Evolutionary conservation across 2,329 filamentous ascomycete genomes (phyloP).

Genomic region (Colletotrichum cereale): DNA sequence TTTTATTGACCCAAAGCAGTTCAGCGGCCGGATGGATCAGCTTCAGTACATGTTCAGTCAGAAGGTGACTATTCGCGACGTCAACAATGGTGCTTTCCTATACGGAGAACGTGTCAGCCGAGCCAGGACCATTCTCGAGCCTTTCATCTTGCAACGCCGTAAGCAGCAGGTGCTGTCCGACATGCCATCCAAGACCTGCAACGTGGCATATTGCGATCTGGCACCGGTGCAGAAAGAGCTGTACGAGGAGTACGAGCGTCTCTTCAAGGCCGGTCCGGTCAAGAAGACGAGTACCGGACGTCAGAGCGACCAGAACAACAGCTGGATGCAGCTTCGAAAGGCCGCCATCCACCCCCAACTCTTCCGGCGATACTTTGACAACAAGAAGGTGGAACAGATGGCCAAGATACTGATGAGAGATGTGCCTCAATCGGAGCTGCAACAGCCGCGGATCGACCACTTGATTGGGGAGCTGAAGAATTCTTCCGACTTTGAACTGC

Average conservation of each 20-base stretch:
- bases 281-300: conserved; percentile 61
- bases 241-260: conserved; percentile 75
- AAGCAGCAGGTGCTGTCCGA: conserved; percentile 92
- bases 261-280: conserved; percentile 74
- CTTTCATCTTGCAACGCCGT: conserved; percentile 93
- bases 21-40: conserved; percentile 80
- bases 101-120: conserved; percentile 88
- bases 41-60: conserved; percentile 92
- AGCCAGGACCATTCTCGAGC: conserved; percentile 91
- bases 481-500: conserved; percentile 75
- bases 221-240: conserved; percentile 78
- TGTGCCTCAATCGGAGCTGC: conserved; percentile 67
- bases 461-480: conserved; percentile 68
- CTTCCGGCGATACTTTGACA: conserved; percentile 83
- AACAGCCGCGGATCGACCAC: conserved; percentile 64
- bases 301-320: conserved; percentile 72
- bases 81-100: conserved; percentile 83
- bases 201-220: conserved; percentile 85
- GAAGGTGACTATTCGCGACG: conserved; percentile 86
- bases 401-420: conserved; percentile 80
- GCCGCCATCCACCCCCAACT: conserved; percentile 92
- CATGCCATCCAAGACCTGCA: conserved; percentile 82
- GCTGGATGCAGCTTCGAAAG: conserved; percentile 92
- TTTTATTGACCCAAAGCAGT: conserved; percentile 93
- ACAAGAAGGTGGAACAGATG: conserved; percentile 82